Percentiles rank a stretch among this genome's conserved stretches.
phyloP scores from a whole-genome alignment of 2,329 filamentous ascomycete species.

The Phymatotrichopsis omnivora region DNA sequence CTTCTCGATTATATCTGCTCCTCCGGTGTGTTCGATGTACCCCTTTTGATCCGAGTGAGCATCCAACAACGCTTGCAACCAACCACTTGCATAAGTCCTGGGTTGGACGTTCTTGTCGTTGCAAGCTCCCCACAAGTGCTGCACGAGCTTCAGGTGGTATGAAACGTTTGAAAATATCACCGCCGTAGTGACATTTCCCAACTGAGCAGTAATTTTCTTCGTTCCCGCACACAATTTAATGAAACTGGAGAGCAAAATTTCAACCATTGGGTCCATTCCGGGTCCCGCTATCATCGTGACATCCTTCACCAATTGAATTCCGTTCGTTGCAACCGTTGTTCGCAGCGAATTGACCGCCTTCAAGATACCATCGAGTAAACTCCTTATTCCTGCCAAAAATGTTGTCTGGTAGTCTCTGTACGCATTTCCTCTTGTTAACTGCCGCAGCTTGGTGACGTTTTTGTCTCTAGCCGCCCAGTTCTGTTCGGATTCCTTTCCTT shows the following conservation, averaged over 20 bases:
- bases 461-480: constrained; percentile 88
- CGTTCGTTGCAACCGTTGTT: constrained; percentile 82
- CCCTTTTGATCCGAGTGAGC: constrained; percentile 69
- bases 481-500: constrained; percentile 78
- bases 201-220: constrained; percentile 84
- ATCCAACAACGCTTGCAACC: constrained; percentile 72
- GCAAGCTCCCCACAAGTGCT: constrained; percentile 70
- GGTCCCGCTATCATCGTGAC: constrained; percentile 65
- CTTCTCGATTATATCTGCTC: constrained; percentile 74
- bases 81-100: constrained; percentile 64
- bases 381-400: constrained; percentile 61
- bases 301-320: constrained; percentile 74
- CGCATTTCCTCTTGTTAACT: constrained; percentile 73
- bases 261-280: constrained; percentile 76
- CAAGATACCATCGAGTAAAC: constrained; percentile 73
- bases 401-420: constrained; percentile 62
- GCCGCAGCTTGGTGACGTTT: constrained; percentile 62
- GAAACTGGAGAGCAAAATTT: constrained; percentile 77
- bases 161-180: constrained; percentile 67
- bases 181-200: constrained; percentile 71
- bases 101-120: constrained; percentile 93
- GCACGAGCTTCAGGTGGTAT: constrained; percentile 70
- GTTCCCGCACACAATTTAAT: constrained; percentile 82
- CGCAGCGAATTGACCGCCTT: constrained; percentile 74
- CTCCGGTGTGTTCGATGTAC: constrained; percentile 74